Evolutionary conservation across 495 filamentous ascomycete genomes (phyloP).

Genomic region (Penicillium silybi): DNA sequence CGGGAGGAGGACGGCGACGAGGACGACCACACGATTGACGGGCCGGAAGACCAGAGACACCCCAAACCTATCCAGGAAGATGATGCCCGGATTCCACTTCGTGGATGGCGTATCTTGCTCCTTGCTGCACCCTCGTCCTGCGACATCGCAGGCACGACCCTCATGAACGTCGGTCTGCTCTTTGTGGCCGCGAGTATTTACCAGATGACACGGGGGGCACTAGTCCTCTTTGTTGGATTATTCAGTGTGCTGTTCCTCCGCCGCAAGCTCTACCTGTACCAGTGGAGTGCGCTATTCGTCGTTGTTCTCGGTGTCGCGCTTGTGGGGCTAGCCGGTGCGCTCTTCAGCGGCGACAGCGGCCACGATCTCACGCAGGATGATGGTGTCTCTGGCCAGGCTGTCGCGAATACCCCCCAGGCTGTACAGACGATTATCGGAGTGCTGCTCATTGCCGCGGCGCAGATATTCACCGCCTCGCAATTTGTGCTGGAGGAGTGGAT

Average conservation of each 20-base stretch:
- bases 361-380: constrained; percentile 37
- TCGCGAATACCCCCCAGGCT: constrained; percentile 52
- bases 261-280: constrained; percentile 71
- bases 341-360: constrained; percentile 62
- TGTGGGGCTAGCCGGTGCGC: constrained; percentile 82
- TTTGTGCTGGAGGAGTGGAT: constrained; percentile 96
- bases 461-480: constrained; percentile 94
- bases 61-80: constrained; percentile 47
- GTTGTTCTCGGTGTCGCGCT: constrained; percentile 86
- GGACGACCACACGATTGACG: constrained; percentile 35
- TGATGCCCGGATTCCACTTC: constrained; percentile 52
- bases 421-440: constrained; percentile 76
- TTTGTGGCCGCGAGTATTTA: constrained; percentile 95
- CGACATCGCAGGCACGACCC: constrained; percentile 90
- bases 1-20: constrained; percentile 43
- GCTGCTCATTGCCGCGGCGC: constrained; percentile 81
- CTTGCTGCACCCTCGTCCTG: constrained; percentile 86
- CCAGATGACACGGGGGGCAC: constrained; percentile 94
- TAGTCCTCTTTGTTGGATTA: constrained; percentile 91
- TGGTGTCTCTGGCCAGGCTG: constrained; percentile 14
- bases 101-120: constrained; percentile 68
- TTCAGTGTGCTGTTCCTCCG: constrained; percentile 91
- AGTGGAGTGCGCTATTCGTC: constrained; percentile 83
- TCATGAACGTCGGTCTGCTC: constrained; percentile 93
- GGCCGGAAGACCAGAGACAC: constrained; percentile 29